Evolutionary conservation across 306 rosid species (phyloP), one percentile per base, ranked within the genome.

Genomic region (Trifolium subterraneum): DNA sequence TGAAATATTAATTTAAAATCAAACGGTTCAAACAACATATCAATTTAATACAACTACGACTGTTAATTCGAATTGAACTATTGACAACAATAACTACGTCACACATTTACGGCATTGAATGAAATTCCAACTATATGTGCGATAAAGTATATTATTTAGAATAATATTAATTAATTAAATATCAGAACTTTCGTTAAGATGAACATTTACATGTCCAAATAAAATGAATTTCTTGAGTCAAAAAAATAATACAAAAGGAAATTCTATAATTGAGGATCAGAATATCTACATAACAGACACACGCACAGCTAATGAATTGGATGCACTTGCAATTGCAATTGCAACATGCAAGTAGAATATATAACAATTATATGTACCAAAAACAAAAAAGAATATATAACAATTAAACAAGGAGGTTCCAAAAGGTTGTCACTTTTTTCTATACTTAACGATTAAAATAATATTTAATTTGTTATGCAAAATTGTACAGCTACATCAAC

Each of bases 181-280:
- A n/a, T n/a, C n/a, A n/a, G n/a, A n/a, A n/a, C n/a, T n/a, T 48
- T 80, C 70, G 27, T 70, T 29, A 27, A 9, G 2, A 19, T 47
- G 65, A 80, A 7, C 58, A 19, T 7, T 64, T 31, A 25, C 42
- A 51, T 68, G 18, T 48, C 35, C 72, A 36, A 74, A 27, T 5
- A 29, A 79, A 79, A 65, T 51, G 12, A 16, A 44, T 44, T 39
- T 69, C 4, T 39, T 7, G 39, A 36, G 39, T 7, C 39, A 36
- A 36, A 36, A 36, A 36, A 36, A 36, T 36, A 74, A 14, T 5
- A n/a, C n/a, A 29, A 72, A 79, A 65, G 61, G n/a, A 23, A 44
- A 55, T 39, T 69, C 12, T 39, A 41, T 45, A 11, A 58, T 74
- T 80, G 2, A 68, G 80, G 68, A 80, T 80, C 59, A 39, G 84